phyloP scores from a whole-genome alignment of 352 stramenopile species.

The Pythium insidiosum region DNA sequence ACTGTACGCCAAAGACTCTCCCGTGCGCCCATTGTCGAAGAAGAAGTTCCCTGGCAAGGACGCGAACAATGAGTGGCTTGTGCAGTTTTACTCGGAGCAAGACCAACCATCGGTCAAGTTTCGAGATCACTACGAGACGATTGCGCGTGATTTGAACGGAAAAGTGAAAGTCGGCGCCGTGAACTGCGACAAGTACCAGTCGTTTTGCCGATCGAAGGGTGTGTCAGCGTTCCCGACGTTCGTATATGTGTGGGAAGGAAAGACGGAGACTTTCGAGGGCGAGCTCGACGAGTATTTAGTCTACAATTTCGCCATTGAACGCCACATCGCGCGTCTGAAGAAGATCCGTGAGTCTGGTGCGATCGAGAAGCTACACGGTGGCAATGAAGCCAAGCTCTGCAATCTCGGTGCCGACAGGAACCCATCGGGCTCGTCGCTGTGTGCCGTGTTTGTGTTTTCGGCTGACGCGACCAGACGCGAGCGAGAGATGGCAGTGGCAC shows the following conservation, averaged over 20 bases:
- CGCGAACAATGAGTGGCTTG: conserved; percentile 75
- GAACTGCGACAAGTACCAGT: conserved; percentile 61
- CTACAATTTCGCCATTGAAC: conserved; percentile 82
- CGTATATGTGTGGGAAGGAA: conserved; percentile 58
- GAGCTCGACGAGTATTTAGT: conserved; percentile 70
- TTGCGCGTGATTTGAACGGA: conserved; percentile 50
- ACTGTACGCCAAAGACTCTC: conserved; percentile 57
- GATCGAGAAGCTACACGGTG: conserved; percentile 61
- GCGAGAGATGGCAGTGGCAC: conserved; percentile 42
- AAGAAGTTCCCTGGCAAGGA: conserved; percentile 67
- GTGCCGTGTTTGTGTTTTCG: conserved; percentile 66
- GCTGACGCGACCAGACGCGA: conserved; percentile 24
- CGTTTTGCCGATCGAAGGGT: conserved; percentile 38
- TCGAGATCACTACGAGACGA: conserved; percentile 46
- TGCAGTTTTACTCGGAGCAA: conserved; percentile 64
- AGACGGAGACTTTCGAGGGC: conserved; percentile 41
- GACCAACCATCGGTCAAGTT: conserved; percentile 54
- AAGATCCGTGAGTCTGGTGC: conserved; percentile 54
- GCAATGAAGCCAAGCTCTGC: conserved; percentile 72
- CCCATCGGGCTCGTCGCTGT: conserved; percentile 40
- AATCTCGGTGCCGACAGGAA: conserved; percentile 62
- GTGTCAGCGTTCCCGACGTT: conserved; percentile 43
- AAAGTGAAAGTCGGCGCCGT: conserved; percentile 75
- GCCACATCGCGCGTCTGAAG: conserved; percentile 62
- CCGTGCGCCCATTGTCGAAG: conserved; percentile 43